These are phyloP conservation scores for Cytospora chrysosperma DNA, from an alignment of 2,329 filamentous ascomycete species.

Conservation along the genomic window DNA sequence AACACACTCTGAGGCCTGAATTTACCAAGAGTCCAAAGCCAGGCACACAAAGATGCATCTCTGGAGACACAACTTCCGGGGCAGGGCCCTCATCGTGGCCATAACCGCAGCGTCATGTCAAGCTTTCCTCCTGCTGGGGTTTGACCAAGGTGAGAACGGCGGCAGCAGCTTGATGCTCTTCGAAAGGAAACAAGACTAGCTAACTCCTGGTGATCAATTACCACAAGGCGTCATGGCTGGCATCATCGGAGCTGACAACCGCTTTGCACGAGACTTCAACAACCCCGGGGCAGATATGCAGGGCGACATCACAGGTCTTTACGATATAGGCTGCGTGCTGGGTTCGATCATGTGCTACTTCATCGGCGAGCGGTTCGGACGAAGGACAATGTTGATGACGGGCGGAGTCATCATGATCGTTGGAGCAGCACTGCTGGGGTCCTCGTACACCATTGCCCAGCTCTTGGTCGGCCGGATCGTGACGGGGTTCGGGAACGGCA, in stretches of 20 bases:
- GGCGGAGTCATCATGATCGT: slow-evolving; percentile 40
- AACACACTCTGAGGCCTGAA: not conserved
- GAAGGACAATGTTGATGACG: slow-evolving; percentile 36
- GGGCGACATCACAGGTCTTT: slow-evolving; percentile 36
- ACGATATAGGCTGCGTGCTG: slow-evolving; percentile 36
- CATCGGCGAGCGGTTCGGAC: slow-evolving; percentile 38
- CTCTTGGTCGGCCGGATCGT: slow-evolving; percentile 44
- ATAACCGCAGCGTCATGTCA: slow-evolving; percentile 40
- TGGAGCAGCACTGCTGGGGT: slow-evolving; percentile 37
- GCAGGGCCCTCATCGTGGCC: slow-evolving; percentile 23
- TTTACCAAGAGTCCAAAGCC: not conserved
- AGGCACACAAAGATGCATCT: slow-evolving; percentile 14
- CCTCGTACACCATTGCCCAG: slow-evolving; percentile 37
- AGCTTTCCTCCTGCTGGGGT: slow-evolving; percentile 36
- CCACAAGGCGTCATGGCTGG: slow-evolving; percentile 34
- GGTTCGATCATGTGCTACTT: slow-evolving; percentile 34
- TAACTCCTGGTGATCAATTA: not conserved
- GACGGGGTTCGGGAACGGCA: slow-evolving; percentile 43
- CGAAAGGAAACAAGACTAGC: not conserved
- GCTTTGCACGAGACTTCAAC: slow-evolving; percentile 39
- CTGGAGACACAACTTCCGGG: slow-evolving; percentile 26
- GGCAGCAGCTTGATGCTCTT: not conserved
- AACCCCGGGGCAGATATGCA: slow-evolving; percentile 38
- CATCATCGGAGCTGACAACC: slow-evolving; percentile 39
- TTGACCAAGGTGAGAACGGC: slow-evolving; percentile 31